These are phyloP conservation scores for Geotrichum siamense DNA, from an alignment of 1,139 yeast genomes.

Conservation along the genomic window DNA sequence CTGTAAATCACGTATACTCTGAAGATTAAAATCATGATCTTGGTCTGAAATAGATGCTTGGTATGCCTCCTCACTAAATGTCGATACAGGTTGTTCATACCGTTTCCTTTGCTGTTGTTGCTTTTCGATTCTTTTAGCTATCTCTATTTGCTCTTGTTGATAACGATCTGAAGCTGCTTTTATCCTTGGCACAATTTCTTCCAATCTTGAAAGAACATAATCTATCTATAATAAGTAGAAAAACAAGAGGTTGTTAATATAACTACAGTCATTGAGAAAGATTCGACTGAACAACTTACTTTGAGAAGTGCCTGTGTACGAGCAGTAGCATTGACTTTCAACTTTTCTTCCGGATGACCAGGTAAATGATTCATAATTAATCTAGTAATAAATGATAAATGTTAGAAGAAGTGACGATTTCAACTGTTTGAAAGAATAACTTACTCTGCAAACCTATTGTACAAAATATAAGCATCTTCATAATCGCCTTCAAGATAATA, in stretches of 20 bases:
- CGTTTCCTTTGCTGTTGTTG: constrained; percentile 14
- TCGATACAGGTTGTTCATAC: constrained; percentile 13
- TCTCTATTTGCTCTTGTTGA: constrained; percentile 13
- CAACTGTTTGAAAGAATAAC: constrained; percentile 16
- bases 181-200: constrained; percentile 34
- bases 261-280: constrained; percentile 1
- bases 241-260: constrained; percentile 10
- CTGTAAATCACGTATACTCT: constrained; percentile 10
- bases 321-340: too few relatives aligned
- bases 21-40: constrained; percentile 15
- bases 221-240: too few relatives aligned
- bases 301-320: constrained; percentile 24
- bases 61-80: background rate
- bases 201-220: constrained; percentile 36
- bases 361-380: constrained; percentile 42
- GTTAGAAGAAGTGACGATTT: too few relatives aligned
- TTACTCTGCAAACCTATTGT: constrained; percentile 43
- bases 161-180: constrained; percentile 32
- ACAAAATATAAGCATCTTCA: constrained; percentile 45
- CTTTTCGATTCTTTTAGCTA: constrained; percentile 3
- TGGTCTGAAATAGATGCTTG: constrained; percentile 8
- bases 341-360: constrained; percentile 40
- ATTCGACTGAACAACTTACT: constrained; percentile 16
- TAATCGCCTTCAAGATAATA: constrained; percentile 38
- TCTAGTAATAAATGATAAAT: constrained; percentile 14